These are phyloP conservation scores for Marchantia paleacea DNA, from an alignment of 225 moss, liverwort and hornwort genomes.

Conservation along the genomic window DNA sequence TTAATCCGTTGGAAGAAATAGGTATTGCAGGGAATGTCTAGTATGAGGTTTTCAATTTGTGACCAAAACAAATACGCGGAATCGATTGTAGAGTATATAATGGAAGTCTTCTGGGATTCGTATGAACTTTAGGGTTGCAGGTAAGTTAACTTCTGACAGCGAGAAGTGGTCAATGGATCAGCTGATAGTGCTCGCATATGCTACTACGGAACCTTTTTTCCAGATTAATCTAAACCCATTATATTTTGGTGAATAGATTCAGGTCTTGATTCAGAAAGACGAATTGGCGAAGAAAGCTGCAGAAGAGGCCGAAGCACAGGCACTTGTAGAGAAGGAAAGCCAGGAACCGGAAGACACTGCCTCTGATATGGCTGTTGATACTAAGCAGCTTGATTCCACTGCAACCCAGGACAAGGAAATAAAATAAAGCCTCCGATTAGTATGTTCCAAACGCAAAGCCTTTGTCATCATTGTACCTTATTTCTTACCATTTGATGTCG, in stretches of 20 bases:
- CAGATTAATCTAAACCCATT: background rate
- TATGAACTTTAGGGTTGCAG: too few species aligned
- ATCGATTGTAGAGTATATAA: too few species aligned
- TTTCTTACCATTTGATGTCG: background rate
- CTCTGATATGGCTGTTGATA: constrained; percentile 27
- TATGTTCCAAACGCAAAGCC: background rate
- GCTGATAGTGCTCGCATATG: too few species aligned
- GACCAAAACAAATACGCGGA: too few species aligned
- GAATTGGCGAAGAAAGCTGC: constrained; percentile 39
- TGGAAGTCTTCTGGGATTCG: too few species aligned
- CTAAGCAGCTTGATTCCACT: constrained; percentile 9
- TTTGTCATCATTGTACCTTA: background rate
- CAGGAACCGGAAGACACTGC: constrained; percentile 25
- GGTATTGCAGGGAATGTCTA: too few species aligned
- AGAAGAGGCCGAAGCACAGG: constrained; percentile 38
- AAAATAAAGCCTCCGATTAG: too few species aligned
- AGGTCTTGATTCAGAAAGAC: constrained; percentile 31
- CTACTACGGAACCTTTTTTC: background rate
- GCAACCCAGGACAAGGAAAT: constrained; percentile 22
- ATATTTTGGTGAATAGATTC: constrained; percentile 16
- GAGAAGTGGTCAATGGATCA: too few species aligned
- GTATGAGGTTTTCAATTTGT: too few species aligned
- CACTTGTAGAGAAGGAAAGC: constrained; percentile 15
- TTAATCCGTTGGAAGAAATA: too few species aligned
- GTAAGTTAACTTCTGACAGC: too few species aligned